Evolutionary conservation across 2,329 filamentous ascomycete species (phyloP), one percentile per base, ranked within the genome.

Genomic region (Exophiala alcalophila): DNA sequence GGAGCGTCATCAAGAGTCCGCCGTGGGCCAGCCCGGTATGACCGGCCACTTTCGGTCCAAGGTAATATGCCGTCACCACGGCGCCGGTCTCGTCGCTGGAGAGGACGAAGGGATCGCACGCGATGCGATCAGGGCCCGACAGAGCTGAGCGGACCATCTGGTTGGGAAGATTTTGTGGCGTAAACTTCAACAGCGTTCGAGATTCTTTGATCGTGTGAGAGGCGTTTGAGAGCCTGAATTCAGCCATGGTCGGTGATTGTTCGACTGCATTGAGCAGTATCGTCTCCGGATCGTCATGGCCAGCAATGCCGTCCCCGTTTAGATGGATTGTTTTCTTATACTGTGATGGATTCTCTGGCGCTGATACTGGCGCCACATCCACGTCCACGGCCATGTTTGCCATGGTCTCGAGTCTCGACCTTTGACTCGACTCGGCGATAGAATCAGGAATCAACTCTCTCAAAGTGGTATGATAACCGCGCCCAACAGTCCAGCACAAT

Each of bases 21-120:
- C 63, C 63, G 32, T 65, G 63, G 1, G 65, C 58, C 29, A 59
- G 62, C 2, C 63, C 63, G 0, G 60, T 60, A 29, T 65, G 62
- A 2, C 63, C 63, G 28, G 61, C 61, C 3, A 65, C 50, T 23
- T 63, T 53, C 1, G 44, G 35, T 5, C 63, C 62, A 9, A 64
- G 56, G 21, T 65, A 60, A 48, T 64, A 63, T 9, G 20, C 26
- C 27, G 40, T 27, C 18, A 37, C 6, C 6, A 44, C 14, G 8
- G 18, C 12, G 12, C 40, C 40, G 7, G n/a, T 11, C 15, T 30
- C 40, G 26, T 44, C 26, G 19, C 34, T 14, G 14, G 15, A 24
- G 11, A 35, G 9, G 24, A 38, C 24, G 19, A 31, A 38, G 8
- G 40, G 40, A 6, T 29, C 7, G 7, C 15, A 18, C 4, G 36